Percentiles rank a stretch among this genome's conserved stretches.
Conservation (phyloP, 2,329 filamentous ascomycete genomes). For the Phialophora verrucosa region DNA sequence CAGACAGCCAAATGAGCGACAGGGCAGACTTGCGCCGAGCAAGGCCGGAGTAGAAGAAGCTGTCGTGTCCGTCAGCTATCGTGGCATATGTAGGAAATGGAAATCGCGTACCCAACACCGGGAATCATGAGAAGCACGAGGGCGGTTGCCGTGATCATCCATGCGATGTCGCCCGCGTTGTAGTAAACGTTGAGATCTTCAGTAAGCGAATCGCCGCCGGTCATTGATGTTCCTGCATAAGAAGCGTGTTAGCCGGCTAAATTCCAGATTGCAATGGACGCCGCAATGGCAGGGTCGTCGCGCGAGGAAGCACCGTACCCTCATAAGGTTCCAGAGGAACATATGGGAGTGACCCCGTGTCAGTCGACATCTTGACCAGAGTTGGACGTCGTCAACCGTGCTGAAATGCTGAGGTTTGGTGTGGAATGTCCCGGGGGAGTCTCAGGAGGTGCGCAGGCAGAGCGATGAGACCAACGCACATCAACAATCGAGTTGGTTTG, state of each 20-base stretch:
- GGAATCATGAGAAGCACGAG: conserved; percentile 92
- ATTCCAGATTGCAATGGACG: background rate
- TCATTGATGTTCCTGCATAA: conserved; percentile 58
- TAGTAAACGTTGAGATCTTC: conserved; percentile 86
- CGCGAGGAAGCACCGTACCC: conserved; percentile 18
- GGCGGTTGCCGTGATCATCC: conserved; percentile 76
- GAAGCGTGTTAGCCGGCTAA: conserved; percentile 45
- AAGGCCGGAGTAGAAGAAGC: conserved; percentile 92
- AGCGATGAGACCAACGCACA: background rate
- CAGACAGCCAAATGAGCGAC: conserved; percentile 81
- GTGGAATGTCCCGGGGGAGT: background rate
- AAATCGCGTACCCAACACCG: conserved; percentile 69
- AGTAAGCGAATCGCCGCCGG: conserved; percentile 69
- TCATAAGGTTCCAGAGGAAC: conserved; percentile 34
- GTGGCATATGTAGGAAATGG: background rate
- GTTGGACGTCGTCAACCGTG: background rate
- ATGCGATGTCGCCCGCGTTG: conserved; percentile 81
- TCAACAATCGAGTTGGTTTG: conserved; percentile 8
- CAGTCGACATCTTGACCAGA: conserved; percentile 40
- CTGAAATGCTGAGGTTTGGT: background rate
- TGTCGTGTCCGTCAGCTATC: conserved; percentile 41
- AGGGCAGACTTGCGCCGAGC: conserved; percentile 87
- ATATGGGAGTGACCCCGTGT: conserved; percentile 33
- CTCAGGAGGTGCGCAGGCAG: conserved; percentile 10
- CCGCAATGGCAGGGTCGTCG: background rate